Conservation (phyloP, 768 basidiomycete species). For the Hygrocybe punicea region DNA sequence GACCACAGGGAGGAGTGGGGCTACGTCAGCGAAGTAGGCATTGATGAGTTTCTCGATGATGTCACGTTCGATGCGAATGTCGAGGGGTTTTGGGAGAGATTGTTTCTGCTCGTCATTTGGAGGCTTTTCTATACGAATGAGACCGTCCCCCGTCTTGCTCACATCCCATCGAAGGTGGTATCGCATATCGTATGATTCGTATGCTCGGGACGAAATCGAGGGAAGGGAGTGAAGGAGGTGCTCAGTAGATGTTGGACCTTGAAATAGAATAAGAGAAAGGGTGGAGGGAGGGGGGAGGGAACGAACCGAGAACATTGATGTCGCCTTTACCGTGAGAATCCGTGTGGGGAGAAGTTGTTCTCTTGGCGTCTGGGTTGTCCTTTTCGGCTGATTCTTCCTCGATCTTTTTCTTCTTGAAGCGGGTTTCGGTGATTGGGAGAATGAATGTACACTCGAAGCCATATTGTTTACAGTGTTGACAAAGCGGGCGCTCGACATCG, state of each 20-base stretch:
- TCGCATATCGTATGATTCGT: constrained; percentile 83
- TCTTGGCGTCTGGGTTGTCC: constrained; percentile 34
- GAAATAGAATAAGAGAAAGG: constrained; percentile 37
- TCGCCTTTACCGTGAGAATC: constrained; percentile 52
- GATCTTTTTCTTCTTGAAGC: constrained; percentile 93
- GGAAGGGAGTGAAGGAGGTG: constrained; percentile 90
- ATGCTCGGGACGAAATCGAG: constrained; percentile 76
- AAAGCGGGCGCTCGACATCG: constrained; percentile 73
- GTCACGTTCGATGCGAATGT: constrained; percentile 72
- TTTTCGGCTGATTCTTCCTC: constrained; percentile 60
- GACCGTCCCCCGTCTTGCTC: constrained; percentile 76
- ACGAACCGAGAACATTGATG: constrained; percentile 61
- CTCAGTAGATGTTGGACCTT: constrained; percentile 82
- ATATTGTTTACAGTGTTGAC: constrained; percentile 94
- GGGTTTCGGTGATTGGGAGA: constrained; percentile 96
- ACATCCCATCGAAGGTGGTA: constrained; percentile 90
- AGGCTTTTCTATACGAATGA: constrained; percentile 77
- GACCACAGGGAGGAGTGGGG: constrained; percentile 86
- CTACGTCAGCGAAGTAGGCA: constrained; percentile 85
- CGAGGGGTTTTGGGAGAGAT: constrained; percentile 57
- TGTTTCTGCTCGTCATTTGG: constrained; percentile 52
- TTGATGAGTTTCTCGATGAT: constrained; percentile 82
- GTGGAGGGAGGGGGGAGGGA: constrained; percentile 9
- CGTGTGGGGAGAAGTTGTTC: constrained; percentile 41
- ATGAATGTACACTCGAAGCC: constrained; percentile 95